phyloP scores from a whole-genome alignment of 1,284 basidiomycete genomes.

The Tetrapyrgos nigripes region DNA sequence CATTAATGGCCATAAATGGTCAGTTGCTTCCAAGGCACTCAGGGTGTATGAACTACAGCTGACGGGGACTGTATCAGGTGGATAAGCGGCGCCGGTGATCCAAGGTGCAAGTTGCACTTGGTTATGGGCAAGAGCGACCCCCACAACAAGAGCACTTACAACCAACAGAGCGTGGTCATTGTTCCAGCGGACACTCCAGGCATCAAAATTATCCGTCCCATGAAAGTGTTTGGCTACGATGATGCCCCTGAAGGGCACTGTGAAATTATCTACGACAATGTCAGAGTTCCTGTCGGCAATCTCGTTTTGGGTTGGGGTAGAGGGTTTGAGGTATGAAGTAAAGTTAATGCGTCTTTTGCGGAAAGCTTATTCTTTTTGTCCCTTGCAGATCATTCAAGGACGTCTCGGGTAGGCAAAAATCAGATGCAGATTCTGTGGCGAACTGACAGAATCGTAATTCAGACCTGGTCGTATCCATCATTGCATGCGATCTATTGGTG shows the following conservation, averaged over 20 bases:
- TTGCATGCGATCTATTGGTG: conserved; percentile 97
- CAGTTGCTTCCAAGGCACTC: conserved; percentile 15
- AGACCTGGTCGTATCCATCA: conserved; percentile 97
- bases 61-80: conserved; percentile 61
- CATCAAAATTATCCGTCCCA: conserved; percentile 88
- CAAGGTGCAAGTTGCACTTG: conserved; percentile 88
- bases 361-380: neutral
- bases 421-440: neutral
- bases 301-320: conserved; percentile 92
- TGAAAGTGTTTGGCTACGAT: conserved; percentile 94
- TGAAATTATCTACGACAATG: conserved; percentile 94
- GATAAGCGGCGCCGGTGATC: conserved; percentile 98
- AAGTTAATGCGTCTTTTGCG: neutral
- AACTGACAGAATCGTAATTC: conserved; percentile 11
- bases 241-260: conserved; percentile 97
- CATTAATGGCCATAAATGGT: conserved; percentile 98
- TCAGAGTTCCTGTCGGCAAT: conserved; percentile 85
- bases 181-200: conserved; percentile 90
- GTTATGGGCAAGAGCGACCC: conserved; percentile 94
- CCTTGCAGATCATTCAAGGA: conserved; percentile 89
- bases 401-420: conserved; percentile 78
- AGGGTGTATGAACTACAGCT: neutral
- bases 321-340: conserved; percentile 78
- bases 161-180: conserved; percentile 93
- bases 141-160: conserved; percentile 72